Evolutionary conservation across 2,329 filamentous ascomycete species (phyloP), one percentile per base, ranked within the genome.

Genomic region (Cytospora piceae): DNA sequence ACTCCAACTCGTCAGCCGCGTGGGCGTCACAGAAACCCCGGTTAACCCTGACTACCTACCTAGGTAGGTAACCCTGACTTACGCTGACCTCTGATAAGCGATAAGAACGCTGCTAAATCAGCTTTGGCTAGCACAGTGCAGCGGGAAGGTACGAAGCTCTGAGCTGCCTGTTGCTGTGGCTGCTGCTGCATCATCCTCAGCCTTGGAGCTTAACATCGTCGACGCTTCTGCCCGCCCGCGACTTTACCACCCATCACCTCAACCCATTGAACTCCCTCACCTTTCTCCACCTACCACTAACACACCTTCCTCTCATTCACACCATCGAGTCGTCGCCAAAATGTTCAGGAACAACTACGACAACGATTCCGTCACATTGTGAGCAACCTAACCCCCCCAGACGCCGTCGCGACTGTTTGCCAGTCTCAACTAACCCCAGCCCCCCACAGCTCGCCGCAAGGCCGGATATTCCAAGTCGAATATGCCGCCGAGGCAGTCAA

Each of bases 291-390:
- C 27, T 29, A n/a, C 42, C 32, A 24, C 31, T 54, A 11, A 52
- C 4, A 22, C 6, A 17, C 12, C 20, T n/a, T 54, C 22, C 17
- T 11, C 20, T 51, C 4, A 51, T 37, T 53, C 57, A 24, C 56
- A 29, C 29, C 53, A 37, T 54, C 63, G 56, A 68, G 56, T 64
- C 46, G 73, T 71, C 54, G 73, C 71, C 85, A 89, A 76, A 76
- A 98, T 99, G 95, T 99, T 99, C 84, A 88, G 95, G 82, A 99
- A 99, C 86, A 98, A 98, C 82, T 99, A 99, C 86, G 95, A 99
- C 84, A 99, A 99, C 88, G 95, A 99, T 82, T 96, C 94, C 70
- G 94, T 98, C 82, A 99, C 95, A 82, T 99, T 98, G 93, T 97
- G 86, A 82, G 90, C 81, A 29, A 24, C 57, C 54, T 63, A 67